Percentiles rank a stretch among this genome's conserved stretches.
phyloP scores from a whole-genome alignment of 352 stramenopile species.

The Plasmopara viticola region DNA sequence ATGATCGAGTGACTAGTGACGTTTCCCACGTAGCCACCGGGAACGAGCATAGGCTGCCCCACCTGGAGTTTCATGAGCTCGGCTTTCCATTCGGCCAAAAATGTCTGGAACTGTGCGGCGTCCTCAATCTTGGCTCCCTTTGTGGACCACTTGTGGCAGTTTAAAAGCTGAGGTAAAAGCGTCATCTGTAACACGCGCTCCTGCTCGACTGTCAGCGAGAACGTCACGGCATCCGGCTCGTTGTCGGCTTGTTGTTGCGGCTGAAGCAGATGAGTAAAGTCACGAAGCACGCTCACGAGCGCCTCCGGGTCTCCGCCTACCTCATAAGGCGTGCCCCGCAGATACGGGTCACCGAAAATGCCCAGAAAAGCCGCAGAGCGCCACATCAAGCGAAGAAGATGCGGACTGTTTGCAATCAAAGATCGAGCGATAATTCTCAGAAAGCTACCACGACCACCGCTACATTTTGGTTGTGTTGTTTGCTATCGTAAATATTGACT shows the following conservation, averaged over 20 bases:
- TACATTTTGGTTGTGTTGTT: no score
- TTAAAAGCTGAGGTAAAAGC: constrained; percentile 48
- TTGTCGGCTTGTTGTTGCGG: constrained; percentile 14
- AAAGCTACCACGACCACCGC: no score
- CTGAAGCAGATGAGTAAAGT: constrained; percentile 36
- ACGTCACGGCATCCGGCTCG: constrained; percentile 13
- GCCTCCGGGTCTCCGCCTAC: constrained; percentile 63
- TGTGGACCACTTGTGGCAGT: constrained; percentile 47
- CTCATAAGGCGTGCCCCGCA: constrained; percentile 73
- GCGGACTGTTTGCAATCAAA: no score
- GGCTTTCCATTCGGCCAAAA: constrained; percentile 66
- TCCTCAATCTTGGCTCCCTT: constrained; percentile 57
- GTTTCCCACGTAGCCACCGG: constrained; percentile 76
- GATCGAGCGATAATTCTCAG: no score
- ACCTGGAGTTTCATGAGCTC: constrained; percentile 37
- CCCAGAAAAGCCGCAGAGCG: constrained; percentile 59
- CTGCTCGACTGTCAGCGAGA: constrained; percentile 36
- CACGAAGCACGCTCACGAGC: constrained; percentile 41
- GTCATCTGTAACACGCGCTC: constrained; percentile 40
- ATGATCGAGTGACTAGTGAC: constrained; percentile 68
- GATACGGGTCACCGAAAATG: constrained; percentile 73
- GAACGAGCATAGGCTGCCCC: constrained; percentile 49
- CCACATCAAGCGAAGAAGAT: constrained; percentile 29
- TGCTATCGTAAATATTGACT: no score
- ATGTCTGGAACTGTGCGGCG: constrained; percentile 53